Percentiles rank a stretch among this genome's conserved stretches.
Evolutionary conservation across 768 basidiomycete species (phyloP).

Genomic region (Butyriboletus loyo): DNA sequence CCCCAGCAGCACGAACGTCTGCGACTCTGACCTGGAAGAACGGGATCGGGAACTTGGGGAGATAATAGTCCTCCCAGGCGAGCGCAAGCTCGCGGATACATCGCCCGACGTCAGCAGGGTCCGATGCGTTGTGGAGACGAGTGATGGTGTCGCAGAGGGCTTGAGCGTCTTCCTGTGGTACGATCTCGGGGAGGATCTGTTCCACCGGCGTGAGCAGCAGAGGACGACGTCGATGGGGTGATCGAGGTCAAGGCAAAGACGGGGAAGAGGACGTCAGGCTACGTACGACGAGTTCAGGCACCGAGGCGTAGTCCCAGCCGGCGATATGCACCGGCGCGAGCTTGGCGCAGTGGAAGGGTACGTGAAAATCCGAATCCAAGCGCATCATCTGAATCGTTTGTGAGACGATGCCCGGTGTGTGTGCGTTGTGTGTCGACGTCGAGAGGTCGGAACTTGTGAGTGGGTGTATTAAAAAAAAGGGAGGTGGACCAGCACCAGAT

Average conservation of each 20-base stretch:
- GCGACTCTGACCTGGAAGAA: constrained; percentile 33
- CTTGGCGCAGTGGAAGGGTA: constrained; percentile 30
- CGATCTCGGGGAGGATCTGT: constrained; percentile 22
- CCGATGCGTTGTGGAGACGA: constrained; percentile 16
- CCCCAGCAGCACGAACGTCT: constrained; percentile 30
- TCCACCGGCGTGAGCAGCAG: not conserved
- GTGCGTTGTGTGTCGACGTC: too few species aligned
- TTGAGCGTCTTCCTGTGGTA: constrained; percentile 21
- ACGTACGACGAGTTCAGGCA: constrained; percentile 29
- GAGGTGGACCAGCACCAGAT: not conserved
- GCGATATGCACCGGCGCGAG: constrained; percentile 27
- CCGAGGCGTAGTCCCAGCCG: constrained; percentile 27
- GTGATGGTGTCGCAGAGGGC: constrained; percentile 16
- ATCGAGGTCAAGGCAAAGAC: not conserved
- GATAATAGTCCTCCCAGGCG: constrained; percentile 31
- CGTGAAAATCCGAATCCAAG: constrained; percentile 20
- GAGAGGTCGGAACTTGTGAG: not conserved
- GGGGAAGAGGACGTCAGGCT: not conserved
- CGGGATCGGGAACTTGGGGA: constrained; percentile 29
- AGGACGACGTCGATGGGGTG: not conserved
- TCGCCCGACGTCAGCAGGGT: constrained; percentile 18
- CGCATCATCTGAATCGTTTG: too few species aligned
- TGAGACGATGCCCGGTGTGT: too few species aligned
- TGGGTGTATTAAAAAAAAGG: not conserved
- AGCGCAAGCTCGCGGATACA: constrained; percentile 26